Base-by-base conservation (phyloP, 441 rosid genomes). In the Bocquillonia castaneifolia region DNA sequence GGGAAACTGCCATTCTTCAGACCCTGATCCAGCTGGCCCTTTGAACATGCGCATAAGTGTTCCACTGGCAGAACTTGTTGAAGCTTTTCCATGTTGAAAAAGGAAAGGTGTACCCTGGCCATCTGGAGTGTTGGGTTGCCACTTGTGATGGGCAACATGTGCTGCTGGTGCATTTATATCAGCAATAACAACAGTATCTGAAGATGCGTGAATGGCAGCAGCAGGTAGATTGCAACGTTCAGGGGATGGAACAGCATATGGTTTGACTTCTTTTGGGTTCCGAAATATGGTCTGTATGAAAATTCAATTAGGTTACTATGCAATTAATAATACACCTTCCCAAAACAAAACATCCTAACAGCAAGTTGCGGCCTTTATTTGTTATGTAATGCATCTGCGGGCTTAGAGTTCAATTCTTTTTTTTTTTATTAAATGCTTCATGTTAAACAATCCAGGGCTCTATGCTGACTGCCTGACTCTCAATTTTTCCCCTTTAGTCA, bases 51-150 rank as follows among this genome's bases (percentile, higher is more conserved):
- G 94, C 85, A 87, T 81, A 74, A 95, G 77, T 37, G 93, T 76
- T 79, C 95, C 96, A 65, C 90, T 81, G 48, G 90, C 78, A 73
- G 96, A 75, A 77, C 85, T 81, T 61, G 91, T 64, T 44, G 76
- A 66, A 55, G 96, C 77, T 71, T 84, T 95, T 70, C 96, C 97
- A 60, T 91, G 99, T 76, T 91, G 89, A 78, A 95, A 95, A 74
- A 89, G 91, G 79, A 92, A 95, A 64, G 99, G 99, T 39, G 89
- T 76, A 48, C 97, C 98, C 77, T 90, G 93, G 36, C 98, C 96
- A 78, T 92, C 96, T 1, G 98, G 98, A 61, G 97, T 92, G 87
- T 89, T 92, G 58, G 97, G 93, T 79, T 95, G 99, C 99, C 97
- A 95, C 75, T 85, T 92, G 82, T 95, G 99, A 73, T 81, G 84